phyloP scores from a whole-genome alignment of 2,329 filamentous ascomycete species.

The Paecilomyces sp. region DNA sequence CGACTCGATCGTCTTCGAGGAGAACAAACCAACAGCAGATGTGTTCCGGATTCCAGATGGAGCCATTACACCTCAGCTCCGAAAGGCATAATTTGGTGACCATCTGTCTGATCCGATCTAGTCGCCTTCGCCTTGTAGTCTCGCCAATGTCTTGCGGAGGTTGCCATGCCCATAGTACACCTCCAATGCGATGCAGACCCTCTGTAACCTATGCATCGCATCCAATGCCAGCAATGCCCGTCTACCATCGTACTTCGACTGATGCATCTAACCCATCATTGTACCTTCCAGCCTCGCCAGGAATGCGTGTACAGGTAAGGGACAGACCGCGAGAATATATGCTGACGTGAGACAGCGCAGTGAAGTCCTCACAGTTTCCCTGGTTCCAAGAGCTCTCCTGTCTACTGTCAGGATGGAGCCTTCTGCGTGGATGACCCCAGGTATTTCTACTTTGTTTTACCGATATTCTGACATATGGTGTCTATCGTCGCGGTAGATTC shows the following conservation, averaged over 20 bases:
- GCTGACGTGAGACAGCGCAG: not conserved
- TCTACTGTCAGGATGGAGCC: not conserved
- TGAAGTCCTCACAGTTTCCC: not conserved
- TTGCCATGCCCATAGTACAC: not conserved
- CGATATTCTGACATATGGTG: not conserved
- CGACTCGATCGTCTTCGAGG: conserved; percentile 36
- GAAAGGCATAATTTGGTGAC: conserved; percentile 9
- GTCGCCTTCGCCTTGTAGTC: conserved; percentile 8
- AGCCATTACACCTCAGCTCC: conserved; percentile 2
- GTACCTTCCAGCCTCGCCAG: not conserved
- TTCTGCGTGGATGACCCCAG: not conserved
- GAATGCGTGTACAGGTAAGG: not conserved
- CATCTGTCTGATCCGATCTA: conserved; percentile 12
- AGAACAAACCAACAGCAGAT: conserved; percentile 10
- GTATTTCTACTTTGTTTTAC: not conserved
- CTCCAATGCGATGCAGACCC: not conserved
- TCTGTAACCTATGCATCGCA: not conserved
- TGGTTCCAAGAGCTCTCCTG: not conserved
- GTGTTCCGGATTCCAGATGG: conserved; percentile 8
- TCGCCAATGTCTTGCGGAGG: conserved; percentile 6
- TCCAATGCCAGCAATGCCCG: not conserved
- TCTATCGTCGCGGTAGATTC: not conserved
- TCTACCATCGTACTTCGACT: not conserved
- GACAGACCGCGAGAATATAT: not conserved
- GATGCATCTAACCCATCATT: not conserved